Evolutionary conservation across 2,329 filamentous ascomycete species (phyloP).

Genomic region (Stagonosporopsis vannaccii): DNA sequence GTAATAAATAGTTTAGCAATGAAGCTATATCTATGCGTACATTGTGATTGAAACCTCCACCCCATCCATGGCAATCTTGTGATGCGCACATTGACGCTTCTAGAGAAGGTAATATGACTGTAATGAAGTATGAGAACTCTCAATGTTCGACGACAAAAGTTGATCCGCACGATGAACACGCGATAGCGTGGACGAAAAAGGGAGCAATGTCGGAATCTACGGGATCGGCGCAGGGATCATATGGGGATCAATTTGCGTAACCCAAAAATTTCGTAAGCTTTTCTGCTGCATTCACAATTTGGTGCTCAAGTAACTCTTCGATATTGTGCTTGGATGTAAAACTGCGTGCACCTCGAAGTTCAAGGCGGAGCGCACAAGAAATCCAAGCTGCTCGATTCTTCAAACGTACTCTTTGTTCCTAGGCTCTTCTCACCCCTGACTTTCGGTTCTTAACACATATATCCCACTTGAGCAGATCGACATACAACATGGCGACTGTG

Average conservation of each 20-base stretch:
- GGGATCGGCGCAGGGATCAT: conserved; percentile 18
- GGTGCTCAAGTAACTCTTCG: conserved; percentile 2
- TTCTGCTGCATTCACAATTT: neutral
- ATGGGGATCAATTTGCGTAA: conserved; percentile 4
- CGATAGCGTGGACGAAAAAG: too few relatives aligned
- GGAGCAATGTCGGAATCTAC: neutral
- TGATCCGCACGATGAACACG: too few relatives aligned
- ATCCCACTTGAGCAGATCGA: neutral
- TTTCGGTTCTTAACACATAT: neutral
- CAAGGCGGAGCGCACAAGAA: neutral
- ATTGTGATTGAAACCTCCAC: too few relatives aligned
- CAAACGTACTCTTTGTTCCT: neutral
- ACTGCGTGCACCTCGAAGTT: neutral
- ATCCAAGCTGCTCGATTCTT: neutral
- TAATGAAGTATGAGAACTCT: too few relatives aligned
- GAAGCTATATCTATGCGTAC: too few relatives aligned
- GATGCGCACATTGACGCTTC: too few relatives aligned
- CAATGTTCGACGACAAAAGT: too few relatives aligned
- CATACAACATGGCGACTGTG: neutral
- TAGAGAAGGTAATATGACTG: too few relatives aligned
- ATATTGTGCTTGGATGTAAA: neutral
- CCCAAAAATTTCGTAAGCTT: conserved; percentile 5
- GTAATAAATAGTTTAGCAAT: too few relatives aligned
- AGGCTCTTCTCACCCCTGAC: neutral
- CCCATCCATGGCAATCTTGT: too few relatives aligned